Evolutionary conservation across 2,329 filamentous ascomycete genomes (phyloP), one percentile per base, ranked within the genome.

Genomic region (Xylariaceae sp.): DNA sequence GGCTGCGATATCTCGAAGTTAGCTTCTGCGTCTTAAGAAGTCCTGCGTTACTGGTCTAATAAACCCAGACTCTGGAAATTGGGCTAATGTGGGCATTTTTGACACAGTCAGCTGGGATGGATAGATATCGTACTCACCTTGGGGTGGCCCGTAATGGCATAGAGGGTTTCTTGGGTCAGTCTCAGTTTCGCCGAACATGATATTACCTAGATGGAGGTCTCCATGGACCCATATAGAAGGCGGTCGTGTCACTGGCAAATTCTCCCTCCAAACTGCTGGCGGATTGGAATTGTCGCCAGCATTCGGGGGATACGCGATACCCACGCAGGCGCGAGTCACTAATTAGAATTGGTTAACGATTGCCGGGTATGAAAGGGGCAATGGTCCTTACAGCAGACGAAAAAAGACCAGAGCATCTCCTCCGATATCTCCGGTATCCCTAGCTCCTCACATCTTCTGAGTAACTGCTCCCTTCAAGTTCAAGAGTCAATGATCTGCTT

Each of bases 251-350:
- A 4, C 6, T 19, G 53, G 56, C 2, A 56, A 2, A 14, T 3
- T 29, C 19, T 60, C 57, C 29, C 57, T 44, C 33, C 2, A n/a
- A 21, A 21, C 19, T 21, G 24, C 17, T 3, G 31, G 16, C 2
- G 37, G 29, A 16, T 37, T 19, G 4, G n/a, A 36, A 3, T 31
- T 26, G n/a, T 5, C 33, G 7, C 21, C 16, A 6, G 21, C 12
- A 23, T 49, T 56, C 8, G 53, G 57, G 6, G 57, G 57, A 9
- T 37, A 53, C 1, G 33, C 31, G 6, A 60, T 45, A 16, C 34
- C 57, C 1, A 50, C 12, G 14, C 57, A 60, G 17, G 31, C 57
- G 2, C 53, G 48, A n/a, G 39, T 23, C 2, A 60, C 57, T 60
- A 24, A 23, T 14, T 23, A 14, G n/a, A n/a, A n/a, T 14, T 11